These are phyloP conservation scores for Penicillium egyptiacum DNA, from an alignment of 495 filamentous ascomycete species.

Conservation along the genomic window DNA sequence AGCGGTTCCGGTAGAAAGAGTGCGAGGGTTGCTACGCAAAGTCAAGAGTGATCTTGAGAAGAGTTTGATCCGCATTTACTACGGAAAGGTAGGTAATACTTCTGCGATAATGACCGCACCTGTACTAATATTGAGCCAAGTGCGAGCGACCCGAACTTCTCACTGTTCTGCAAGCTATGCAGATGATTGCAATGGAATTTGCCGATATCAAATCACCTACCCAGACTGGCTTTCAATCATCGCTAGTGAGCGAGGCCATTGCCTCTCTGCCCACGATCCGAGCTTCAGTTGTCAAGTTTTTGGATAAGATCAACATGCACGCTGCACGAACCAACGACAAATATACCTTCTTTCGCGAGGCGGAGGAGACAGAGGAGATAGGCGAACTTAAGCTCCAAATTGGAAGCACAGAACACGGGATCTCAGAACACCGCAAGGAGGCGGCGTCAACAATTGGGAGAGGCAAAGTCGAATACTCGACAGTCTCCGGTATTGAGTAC, in stretches of 20 bases:
- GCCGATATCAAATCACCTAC: conserved; percentile 59
- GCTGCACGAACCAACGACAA: conserved; percentile 88
- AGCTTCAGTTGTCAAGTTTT: conserved; percentile 64
- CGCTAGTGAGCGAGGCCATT: conserved; percentile 70
- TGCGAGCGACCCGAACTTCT: conserved; percentile 91
- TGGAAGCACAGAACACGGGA: conserved; percentile 80
- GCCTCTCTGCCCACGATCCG: conserved; percentile 73
- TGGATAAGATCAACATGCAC: conserved; percentile 82
- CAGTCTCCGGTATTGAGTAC: conserved; percentile 88
- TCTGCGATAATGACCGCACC: neutral
- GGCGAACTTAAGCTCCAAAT: conserved; percentile 89
- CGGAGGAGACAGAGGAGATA: conserved; percentile 82
- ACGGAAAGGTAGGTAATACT: conserved; percentile 61
- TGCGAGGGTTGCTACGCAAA: conserved; percentile 66
- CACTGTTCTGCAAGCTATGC: conserved; percentile 77
- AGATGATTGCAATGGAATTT: conserved; percentile 75
- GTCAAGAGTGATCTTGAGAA: conserved; percentile 85
- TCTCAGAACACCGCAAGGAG: conserved; percentile 70
- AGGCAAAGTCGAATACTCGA: conserved; percentile 71
- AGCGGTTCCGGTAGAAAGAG: conserved; percentile 65
- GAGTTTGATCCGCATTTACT: conserved; percentile 92
- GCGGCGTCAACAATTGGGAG: conserved; percentile 70
- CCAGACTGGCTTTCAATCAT: conserved; percentile 73
- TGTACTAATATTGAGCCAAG: conserved; percentile 37
- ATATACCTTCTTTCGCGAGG: conserved; percentile 87